These are phyloP conservation scores for Oxytropis ochrocephala DNA, from an alignment of 306 rosid species.

Conservation along the genomic window DNA sequence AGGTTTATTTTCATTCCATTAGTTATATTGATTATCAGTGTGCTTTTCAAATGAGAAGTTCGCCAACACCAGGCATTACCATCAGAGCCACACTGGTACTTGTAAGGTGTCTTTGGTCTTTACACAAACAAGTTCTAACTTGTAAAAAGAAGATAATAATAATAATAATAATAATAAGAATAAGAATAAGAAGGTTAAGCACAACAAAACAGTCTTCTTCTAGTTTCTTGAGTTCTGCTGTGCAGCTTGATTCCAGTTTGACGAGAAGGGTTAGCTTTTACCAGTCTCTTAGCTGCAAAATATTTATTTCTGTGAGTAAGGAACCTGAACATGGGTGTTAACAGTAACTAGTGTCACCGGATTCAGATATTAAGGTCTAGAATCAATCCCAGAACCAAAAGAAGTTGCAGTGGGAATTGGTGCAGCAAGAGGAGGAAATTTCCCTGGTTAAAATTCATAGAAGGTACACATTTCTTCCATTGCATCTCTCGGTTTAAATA, in stretches of 20 bases:
- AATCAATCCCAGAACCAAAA: not conserved
- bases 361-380: not conserved
- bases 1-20: no score
- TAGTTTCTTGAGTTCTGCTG: slow-evolving; percentile 38
- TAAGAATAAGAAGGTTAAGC: slow-evolving; percentile 6
- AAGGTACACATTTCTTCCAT: not conserved
- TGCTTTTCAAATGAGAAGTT: not conserved
- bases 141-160: no score
- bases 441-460: not conserved
- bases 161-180: no score
- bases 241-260: slow-evolving; percentile 61
- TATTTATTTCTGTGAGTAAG: not conserved
- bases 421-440: not conserved
- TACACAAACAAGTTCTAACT: no score
- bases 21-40: not conserved
- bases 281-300: slow-evolving; percentile 69
- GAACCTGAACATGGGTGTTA: not conserved
- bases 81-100: not conserved
- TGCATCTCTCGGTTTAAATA: not conserved
- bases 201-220: slow-evolving; percentile 64
- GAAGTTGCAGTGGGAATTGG: not conserved
- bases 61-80: not conserved
- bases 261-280: slow-evolving; percentile 62
- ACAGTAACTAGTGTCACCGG: not conserved
- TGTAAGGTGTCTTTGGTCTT: not conserved